phyloP scores from a whole-genome alignment of 2,329 filamentous ascomycete species.

The Penicillium paneum region DNA sequence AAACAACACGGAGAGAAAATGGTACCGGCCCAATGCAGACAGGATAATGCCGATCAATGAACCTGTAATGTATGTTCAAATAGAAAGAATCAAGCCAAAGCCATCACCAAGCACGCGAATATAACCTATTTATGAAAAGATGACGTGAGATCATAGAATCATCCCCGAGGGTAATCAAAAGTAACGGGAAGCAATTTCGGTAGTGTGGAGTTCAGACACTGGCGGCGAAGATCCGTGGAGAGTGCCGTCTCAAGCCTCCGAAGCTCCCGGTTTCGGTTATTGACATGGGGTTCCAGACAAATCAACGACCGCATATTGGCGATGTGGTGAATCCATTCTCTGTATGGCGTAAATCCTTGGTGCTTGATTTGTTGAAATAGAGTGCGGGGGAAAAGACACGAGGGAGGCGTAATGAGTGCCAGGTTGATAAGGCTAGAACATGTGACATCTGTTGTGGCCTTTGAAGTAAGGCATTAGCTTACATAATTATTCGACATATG shows the following conservation, averaged over 20 bases:
- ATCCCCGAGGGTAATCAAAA: conserved; percentile 22
- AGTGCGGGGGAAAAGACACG: background rate
- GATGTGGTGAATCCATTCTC: background rate
- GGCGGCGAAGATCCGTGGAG: conserved; percentile 7
- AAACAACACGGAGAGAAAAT: background rate
- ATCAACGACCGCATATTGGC: conserved; percentile 8
- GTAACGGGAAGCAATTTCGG: conserved; percentile 21
- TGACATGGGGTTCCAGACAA: background rate
- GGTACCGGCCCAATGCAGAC: background rate
- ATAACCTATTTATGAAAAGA: conserved; percentile 17
- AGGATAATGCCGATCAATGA: background rate
- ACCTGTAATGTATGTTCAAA: background rate
- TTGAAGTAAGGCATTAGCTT: background rate
- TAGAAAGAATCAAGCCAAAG: background rate
- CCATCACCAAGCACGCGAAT: background rate
- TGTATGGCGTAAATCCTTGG: background rate
- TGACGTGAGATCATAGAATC: background rate
- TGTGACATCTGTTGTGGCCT: background rate
- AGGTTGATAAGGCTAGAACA: background rate
- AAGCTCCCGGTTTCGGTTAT: conserved; percentile 17
- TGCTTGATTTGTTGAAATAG: background rate
- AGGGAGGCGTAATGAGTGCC: background rate
- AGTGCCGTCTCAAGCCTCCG: conserved; percentile 21
- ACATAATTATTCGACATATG: too few relatives aligned
- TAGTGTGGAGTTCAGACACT: conserved; percentile 13